phyloP scores from a whole-genome alignment of 345 rosid genomes.

The Acer yangbiense region DNA sequence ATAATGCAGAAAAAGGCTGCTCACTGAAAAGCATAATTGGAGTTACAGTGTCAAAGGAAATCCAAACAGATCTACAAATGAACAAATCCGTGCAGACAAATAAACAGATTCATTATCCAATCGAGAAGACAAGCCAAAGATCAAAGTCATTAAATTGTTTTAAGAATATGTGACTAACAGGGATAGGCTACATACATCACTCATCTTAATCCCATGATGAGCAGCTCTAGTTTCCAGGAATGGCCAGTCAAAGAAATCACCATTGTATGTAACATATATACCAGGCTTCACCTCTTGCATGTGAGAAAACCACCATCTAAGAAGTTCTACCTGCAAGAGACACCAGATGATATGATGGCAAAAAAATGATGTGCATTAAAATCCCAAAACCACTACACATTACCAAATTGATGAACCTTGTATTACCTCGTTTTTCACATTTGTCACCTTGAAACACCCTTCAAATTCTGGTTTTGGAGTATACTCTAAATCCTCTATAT shows the following conservation, averaged over 20 bases:
- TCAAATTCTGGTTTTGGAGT: slow-evolving; percentile 98
- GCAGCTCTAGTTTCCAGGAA: slow-evolving; percentile 93
- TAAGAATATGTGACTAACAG: slow-evolving; percentile 8
- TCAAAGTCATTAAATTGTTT: not conserved
- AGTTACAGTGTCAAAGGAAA: not conserved
- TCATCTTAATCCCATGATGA: slow-evolving; percentile 83
- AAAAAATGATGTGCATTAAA: slow-evolving; percentile 1
- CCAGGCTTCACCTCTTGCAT: slow-evolving; percentile 96
- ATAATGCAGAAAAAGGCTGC: not conserved
- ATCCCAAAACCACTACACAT: not conserved
- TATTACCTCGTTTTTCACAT: slow-evolving; percentile 77
- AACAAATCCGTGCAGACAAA: not conserved
- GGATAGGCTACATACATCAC: slow-evolving; percentile 54
- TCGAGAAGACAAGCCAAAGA: not conserved
- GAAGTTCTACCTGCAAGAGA: slow-evolving; percentile 74
- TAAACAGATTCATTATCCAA: not conserved
- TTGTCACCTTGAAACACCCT: slow-evolving; percentile 82
- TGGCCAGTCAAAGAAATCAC: slow-evolving; percentile 98
- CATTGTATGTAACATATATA: slow-evolving; percentile 93
- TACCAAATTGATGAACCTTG: slow-evolving; percentile 20
- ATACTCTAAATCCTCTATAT: slow-evolving; percentile 88
- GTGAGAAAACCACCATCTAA: slow-evolving; percentile 81
- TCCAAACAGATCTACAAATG: not conserved
- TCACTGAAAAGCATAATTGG: not conserved
- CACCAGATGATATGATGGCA: slow-evolving; percentile 13